Percentiles rank a stretch among this genome's conserved stretches.
These are phyloP conservation scores for Thelephora aurantiotincta DNA, from an alignment of 768 basidiomycete genomes.

Conservation along the genomic window DNA sequence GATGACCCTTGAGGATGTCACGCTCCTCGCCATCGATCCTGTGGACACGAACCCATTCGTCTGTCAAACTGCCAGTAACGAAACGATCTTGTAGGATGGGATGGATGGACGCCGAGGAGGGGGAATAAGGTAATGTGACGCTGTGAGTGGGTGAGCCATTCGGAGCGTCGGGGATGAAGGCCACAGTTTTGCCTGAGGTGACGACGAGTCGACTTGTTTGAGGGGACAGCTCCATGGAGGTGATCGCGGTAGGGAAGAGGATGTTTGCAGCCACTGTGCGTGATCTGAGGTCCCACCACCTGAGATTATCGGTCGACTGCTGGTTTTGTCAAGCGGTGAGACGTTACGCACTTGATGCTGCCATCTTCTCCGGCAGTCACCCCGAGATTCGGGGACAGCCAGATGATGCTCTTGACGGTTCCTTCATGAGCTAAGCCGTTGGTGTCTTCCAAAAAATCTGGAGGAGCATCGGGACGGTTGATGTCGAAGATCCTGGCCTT, in stretches of 20 bases:
- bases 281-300: conserved; percentile 95
- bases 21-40: conserved; percentile 81
- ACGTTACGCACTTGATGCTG: conserved; percentile 54
- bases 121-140: conserved; percentile 69
- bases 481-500: conserved; percentile 94
- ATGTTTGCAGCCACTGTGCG: conserved; percentile 56
- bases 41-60: conserved; percentile 96
- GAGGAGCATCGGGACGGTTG: conserved; percentile 71
- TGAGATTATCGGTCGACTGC: conserved; percentile 15
- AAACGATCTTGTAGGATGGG: conserved; percentile 81
- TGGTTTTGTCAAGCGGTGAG: background rate
- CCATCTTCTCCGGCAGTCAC: conserved; percentile 92
- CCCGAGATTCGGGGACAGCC: conserved; percentile 78
- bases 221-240: conserved; percentile 85
- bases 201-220: conserved; percentile 76
- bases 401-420: conserved; percentile 84
- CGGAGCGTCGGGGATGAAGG: conserved; percentile 73
- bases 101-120: conserved; percentile 91
- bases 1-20: conserved; percentile 91
- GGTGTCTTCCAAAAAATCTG: conserved; percentile 55
- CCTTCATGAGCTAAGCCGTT: conserved; percentile 64
- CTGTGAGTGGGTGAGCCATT: conserved; percentile 55
- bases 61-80: conserved; percentile 77
- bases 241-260: conserved; percentile 66
- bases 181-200: conserved; percentile 84